Conservation (phyloP, 108 stramenopile species). For the Licmophora abbreviata region DNA sequence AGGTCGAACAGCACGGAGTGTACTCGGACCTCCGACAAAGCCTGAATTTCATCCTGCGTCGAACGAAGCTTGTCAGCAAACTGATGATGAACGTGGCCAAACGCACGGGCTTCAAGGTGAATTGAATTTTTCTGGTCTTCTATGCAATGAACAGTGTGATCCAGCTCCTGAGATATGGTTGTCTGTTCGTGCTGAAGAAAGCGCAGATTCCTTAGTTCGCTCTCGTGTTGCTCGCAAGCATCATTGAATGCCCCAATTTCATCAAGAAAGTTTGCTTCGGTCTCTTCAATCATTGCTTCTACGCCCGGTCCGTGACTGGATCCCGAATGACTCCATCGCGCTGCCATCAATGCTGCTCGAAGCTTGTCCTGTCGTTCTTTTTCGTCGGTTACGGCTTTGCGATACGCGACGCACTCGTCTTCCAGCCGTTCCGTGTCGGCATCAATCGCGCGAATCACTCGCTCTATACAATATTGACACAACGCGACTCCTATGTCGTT, state of each 20-base stretch:
- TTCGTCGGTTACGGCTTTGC: constrained; percentile 11
- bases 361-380: constrained; percentile 9
- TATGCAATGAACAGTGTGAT: constrained; percentile 12
- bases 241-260: constrained; percentile 29
- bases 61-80: background rate
- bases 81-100: constrained; percentile 3
- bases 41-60: constrained; percentile 8
- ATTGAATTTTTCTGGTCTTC: constrained; percentile 26
- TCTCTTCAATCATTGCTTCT: background rate
- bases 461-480: constrained; percentile 27
- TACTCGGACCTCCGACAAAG: constrained; percentile 14
- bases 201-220: constrained; percentile 19
- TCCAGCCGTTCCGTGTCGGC: constrained; percentile 37
- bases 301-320: background rate
- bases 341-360: constrained; percentile 6
- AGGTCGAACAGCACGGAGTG: constrained; percentile 29
- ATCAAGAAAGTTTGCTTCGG: constrained; percentile 15
- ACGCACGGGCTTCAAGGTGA: constrained; percentile 18
- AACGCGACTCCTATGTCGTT: constrained; percentile 9
- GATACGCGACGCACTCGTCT: constrained; percentile 25
- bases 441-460: constrained; percentile 33
- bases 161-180: constrained; percentile 16
- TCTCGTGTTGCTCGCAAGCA: constrained; percentile 16
- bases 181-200: constrained; percentile 21
- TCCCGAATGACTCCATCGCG: background rate